Conservation (phyloP, 441 rosid genomes). For the Syzygium malaccense region DNA sequence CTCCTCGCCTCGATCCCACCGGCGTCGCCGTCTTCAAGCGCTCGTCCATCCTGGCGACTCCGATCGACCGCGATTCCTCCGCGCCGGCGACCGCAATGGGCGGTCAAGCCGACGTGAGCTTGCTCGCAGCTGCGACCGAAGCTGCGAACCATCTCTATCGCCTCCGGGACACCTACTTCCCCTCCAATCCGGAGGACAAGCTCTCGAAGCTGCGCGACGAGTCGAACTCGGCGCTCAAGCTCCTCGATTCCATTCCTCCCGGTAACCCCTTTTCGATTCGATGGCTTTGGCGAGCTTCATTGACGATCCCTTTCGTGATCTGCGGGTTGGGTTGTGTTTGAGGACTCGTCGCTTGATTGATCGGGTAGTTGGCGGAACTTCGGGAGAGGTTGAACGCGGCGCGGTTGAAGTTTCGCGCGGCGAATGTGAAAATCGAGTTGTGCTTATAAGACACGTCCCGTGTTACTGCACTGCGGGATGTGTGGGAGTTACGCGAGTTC, state of each 20-base stretch:
- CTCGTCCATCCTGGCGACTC: background rate
- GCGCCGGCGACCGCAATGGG: slow-evolving; percentile 1
- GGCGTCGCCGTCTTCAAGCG: background rate
- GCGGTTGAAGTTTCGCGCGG: background rate
- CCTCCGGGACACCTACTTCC: slow-evolving; percentile 50
- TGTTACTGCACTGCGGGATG: background rate
- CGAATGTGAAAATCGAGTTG: background rate
- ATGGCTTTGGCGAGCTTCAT: background rate
- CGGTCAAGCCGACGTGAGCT: slow-evolving; percentile 7
- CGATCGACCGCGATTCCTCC: background rate
- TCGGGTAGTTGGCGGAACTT: background rate
- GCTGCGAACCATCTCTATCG: slow-evolving; percentile 44
- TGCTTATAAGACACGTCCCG: background rate
- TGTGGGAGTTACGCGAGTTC: background rate
- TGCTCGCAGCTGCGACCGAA: slow-evolving; percentile 28
- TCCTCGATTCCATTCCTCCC: slow-evolving; percentile 57
- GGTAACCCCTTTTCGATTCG: slow-evolving; percentile 22
- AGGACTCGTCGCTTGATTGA: background rate
- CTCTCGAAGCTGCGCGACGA: slow-evolving; percentile 30
- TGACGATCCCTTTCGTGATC: background rate
- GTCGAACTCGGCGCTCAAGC: slow-evolving; percentile 45
- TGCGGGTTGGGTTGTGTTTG: background rate
- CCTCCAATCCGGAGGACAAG: slow-evolving; percentile 41
- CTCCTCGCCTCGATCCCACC: background rate
- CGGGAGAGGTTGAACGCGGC: background rate